Conservation (phyloP, 2,329 filamentous ascomycete genomes). For the Geoglossum cookeanum region DNA sequence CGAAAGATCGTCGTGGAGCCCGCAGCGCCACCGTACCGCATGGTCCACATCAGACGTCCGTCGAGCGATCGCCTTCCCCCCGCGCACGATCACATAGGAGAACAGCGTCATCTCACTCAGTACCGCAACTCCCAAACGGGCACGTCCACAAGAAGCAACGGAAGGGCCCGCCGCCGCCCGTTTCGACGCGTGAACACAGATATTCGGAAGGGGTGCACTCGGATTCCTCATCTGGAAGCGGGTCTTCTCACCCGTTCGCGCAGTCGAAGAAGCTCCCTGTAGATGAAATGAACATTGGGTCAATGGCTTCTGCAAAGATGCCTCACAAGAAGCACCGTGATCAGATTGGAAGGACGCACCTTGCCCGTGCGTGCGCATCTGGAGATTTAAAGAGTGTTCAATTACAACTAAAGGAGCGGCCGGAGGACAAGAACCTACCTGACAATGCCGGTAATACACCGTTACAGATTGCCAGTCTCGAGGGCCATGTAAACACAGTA, state of each 20-base stretch:
- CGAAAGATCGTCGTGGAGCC: neutral
- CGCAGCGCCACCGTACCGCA: slow-evolving; percentile 1
- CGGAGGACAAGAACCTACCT: slow-evolving; percentile 70
- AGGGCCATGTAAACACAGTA: slow-evolving; percentile 74
- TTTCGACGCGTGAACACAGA: slow-evolving; percentile 19
- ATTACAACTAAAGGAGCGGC: slow-evolving; percentile 53
- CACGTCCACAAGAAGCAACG: slow-evolving; percentile 13
- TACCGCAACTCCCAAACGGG: slow-evolving; percentile 33
- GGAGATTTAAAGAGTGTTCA: slow-evolving; percentile 68
- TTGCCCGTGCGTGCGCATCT: slow-evolving; percentile 77
- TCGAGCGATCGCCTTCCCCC: slow-evolving; percentile 39
- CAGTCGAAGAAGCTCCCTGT: neutral
- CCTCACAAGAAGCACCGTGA: slow-evolving; percentile 77
- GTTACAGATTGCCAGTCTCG: slow-evolving; percentile 76
- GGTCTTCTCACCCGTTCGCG: slow-evolving; percentile 33
- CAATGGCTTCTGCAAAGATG: slow-evolving; percentile 49
- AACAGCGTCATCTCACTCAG: slow-evolving; percentile 44
- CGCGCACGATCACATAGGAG: slow-evolving; percentile 38
- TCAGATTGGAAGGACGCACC: slow-evolving; percentile 73
- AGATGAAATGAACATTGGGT: slow-evolving; percentile 8
- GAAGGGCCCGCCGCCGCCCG: neutral
- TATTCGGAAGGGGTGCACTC: slow-evolving; percentile 43
- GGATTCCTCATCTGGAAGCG: slow-evolving; percentile 44
- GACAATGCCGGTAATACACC: slow-evolving; percentile 96
- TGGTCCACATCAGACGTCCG: neutral